Evolutionary conservation across 495 filamentous ascomycete species (phyloP), one percentile per base, ranked within the genome.

Genomic region (Tuber melanosporum): DNA sequence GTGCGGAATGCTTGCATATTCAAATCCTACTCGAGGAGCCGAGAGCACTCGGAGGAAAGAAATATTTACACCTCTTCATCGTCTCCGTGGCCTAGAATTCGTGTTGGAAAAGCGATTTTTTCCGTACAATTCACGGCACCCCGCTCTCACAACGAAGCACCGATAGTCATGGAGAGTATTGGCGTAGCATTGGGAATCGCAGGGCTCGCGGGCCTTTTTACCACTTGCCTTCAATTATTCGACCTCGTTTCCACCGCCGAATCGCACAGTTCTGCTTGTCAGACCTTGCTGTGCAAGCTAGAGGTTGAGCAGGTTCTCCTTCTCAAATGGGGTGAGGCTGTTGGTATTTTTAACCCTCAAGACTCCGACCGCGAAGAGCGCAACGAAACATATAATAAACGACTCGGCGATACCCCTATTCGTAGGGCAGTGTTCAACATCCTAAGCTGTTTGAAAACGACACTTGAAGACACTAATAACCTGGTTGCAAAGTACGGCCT

Each of bases 271-370:
- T 73, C 71, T 47, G n/a, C 43, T 47, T 73, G 71, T 43, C 57
- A 49, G 42, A 32, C 44, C 66, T 36, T 76, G 74, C 52, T 66
- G 43, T 72, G 70, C 36, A 76, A 49, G 45, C 22, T 76, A 10
- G 74, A 76, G 45, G 74, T 62, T 72, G 74, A 72, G 32, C 44
- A 73, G 26, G 46, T 76, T 43, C 46, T 76, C 17, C 70, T 76
- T 26, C 19, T 76, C 46, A 76, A 73, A 57, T 73, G 74, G 74
- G 74, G 74, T 32, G 74, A 76, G 45, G 74, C 70, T 22, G 70
- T 66, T 19, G 74, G 74, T 36, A 47, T 76, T 42, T 49, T 76
- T 70, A 47, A 32, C 22, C n/a, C 71, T 73, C 71, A 73, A 73
- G 15, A 10, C 46, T 17, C 71, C 43, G 46, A 73, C 71, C 7